Evolutionary conservation across 202 grass and related monocot species (phyloP).

Genomic region (Musa balbisiana): DNA sequence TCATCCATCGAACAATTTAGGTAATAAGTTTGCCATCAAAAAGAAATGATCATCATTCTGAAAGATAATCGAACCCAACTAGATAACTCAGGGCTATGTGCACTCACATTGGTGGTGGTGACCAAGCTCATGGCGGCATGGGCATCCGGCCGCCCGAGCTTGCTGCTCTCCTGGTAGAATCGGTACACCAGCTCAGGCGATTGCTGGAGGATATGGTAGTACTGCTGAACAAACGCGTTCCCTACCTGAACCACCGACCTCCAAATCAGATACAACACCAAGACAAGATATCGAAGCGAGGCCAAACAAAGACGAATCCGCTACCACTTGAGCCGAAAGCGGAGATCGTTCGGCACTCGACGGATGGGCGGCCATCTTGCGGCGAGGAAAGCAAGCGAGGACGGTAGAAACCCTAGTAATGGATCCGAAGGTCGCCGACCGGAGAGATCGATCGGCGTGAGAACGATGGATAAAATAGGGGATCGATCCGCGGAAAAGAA

Average conservation of each 20-base stretch:
- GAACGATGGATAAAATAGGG: neutral
- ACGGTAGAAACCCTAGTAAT: neutral
- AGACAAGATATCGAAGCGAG: neutral
- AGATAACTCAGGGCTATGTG: neutral
- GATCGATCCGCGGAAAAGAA: neutral
- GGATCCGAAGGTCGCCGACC: neutral
- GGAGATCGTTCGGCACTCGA: constrained; percentile 29
- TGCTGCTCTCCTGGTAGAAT: constrained; percentile 93
- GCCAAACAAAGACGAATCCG: neutral
- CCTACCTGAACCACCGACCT: constrained; percentile 45
- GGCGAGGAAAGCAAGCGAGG: neutral
- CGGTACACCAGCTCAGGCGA: constrained; percentile 78
- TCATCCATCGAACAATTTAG: neutral
- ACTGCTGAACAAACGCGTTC: constrained; percentile 94
- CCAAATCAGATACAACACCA: constrained; percentile 1
- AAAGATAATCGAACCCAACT: neutral
- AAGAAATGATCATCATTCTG: neutral
- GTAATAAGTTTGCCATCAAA: too few species aligned
- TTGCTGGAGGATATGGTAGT: constrained; percentile 94
- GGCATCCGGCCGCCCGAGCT: constrained; percentile 54
- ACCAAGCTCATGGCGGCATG: constrained; percentile 51
- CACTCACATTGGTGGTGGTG: constrained; percentile 58
- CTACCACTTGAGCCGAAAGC: constrained; percentile 74
- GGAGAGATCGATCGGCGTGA: neutral
- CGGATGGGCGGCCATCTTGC: constrained; percentile 45